Evolutionary conservation across 2,329 filamentous ascomycete species (phyloP).

Genomic region (Phialocephala subalpina): DNA sequence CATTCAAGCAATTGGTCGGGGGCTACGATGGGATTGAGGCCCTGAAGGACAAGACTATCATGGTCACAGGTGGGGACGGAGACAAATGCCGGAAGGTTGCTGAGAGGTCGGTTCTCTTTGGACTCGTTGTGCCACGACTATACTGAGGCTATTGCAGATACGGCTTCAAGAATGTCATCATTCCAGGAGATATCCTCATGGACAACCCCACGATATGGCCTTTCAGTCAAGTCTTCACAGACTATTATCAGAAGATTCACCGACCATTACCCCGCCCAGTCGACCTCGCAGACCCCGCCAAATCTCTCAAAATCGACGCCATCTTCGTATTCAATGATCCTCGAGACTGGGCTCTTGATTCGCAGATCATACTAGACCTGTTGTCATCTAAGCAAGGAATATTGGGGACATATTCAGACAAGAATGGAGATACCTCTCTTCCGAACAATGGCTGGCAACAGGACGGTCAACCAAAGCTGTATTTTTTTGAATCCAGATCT

Average conservation of each 20-base stretch:
- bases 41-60: constrained; percentile 70
- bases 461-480: constrained; percentile 81
- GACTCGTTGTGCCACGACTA: neutral
- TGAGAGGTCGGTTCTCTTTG: constrained; percentile 52
- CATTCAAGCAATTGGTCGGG: constrained; percentile 76
- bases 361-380: constrained; percentile 84
- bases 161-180: constrained; percentile 84
- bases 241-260: constrained; percentile 66
- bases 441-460: constrained; percentile 82
- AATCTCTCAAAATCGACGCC: constrained; percentile 80
- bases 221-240: constrained; percentile 73
- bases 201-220: constrained; percentile 82
- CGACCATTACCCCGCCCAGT: constrained; percentile 61
- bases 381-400: constrained; percentile 81
- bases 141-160: constrained; percentile 53
- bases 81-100: constrained; percentile 65
- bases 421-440: constrained; percentile 71
- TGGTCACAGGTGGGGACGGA: constrained; percentile 70
- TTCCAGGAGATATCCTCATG: constrained; percentile 82
- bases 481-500: constrained; percentile 92
- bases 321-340: constrained; percentile 96
- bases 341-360: constrained; percentile 93
- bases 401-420: constrained; percentile 78
- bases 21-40: constrained; percentile 60
- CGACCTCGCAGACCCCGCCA: constrained; percentile 52